Conservation (phyloP, 345 rosid species). For the Camelina laxa region DNA sequence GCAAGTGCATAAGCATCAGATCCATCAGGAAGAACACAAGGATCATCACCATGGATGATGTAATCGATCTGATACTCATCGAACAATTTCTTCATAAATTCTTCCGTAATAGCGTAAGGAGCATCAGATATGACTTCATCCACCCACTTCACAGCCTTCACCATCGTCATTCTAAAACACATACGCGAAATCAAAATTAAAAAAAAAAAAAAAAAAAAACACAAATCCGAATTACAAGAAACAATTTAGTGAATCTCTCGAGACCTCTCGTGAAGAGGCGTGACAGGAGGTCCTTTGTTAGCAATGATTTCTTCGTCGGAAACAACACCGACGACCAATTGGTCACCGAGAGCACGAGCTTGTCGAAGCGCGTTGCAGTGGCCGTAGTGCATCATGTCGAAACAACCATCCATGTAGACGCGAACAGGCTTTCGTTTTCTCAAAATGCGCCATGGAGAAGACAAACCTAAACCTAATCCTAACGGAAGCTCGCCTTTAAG, state of each 20-base stretch:
- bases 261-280: slow-evolving; percentile 88
- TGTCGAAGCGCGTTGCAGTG: slow-evolving; percentile 92
- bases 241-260: not conserved
- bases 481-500: slow-evolving; percentile 47
- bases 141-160: slow-evolving; percentile 94
- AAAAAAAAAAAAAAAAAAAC: slow-evolving; percentile 6
- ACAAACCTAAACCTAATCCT: slow-evolving; percentile 44
- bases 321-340: slow-evolving; percentile 89
- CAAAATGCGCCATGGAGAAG: slow-evolving; percentile 43
- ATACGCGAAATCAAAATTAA: slow-evolving; percentile 3
- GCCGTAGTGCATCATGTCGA: slow-evolving; percentile 98
- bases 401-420: slow-evolving; percentile 99
- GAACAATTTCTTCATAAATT: slow-evolving; percentile 82
- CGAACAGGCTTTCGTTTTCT: slow-evolving; percentile 66
- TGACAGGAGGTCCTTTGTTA: slow-evolving; percentile 92
- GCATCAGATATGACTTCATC: slow-evolving; percentile 90
- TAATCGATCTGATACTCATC: slow-evolving; percentile 86
- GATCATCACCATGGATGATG: slow-evolving; percentile 95
- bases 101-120: slow-evolving; percentile 88
- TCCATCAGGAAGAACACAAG: slow-evolving; percentile 95
- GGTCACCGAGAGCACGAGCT: slow-evolving; percentile 90
- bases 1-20: slow-evolving; percentile 94
- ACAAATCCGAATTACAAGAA: slow-evolving; percentile 10
- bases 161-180: slow-evolving; percentile 68
- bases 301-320: slow-evolving; percentile 95